Evolutionary conservation across 2,329 filamentous ascomycete species (phyloP).

Genomic region (Lasiodiplodia gonubiensis): DNA sequence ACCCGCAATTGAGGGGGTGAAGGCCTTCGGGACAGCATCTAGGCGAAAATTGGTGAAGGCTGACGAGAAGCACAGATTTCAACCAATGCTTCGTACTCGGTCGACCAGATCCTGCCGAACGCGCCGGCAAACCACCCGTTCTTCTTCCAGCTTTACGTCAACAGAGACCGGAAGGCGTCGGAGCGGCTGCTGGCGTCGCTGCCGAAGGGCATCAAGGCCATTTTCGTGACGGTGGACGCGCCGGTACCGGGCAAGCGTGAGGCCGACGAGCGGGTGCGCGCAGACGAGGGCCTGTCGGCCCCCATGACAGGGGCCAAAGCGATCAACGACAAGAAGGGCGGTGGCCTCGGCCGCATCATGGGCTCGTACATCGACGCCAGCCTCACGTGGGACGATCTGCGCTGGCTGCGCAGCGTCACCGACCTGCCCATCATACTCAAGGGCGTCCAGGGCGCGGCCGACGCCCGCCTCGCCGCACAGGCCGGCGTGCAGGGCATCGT

Average conservation of each 20-base stretch:
- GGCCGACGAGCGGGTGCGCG: constrained; percentile 53
- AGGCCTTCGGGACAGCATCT: not conserved
- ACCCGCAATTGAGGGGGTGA: not conserved
- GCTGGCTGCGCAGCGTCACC: constrained; percentile 44
- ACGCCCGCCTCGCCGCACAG: constrained; percentile 50
- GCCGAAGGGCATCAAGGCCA: constrained; percentile 55
- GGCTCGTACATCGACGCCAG: constrained; percentile 63
- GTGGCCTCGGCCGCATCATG: constrained; percentile 63
- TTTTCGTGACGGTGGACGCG: constrained; percentile 66
- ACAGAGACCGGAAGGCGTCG: constrained; percentile 60
- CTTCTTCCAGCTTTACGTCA: constrained; percentile 69
- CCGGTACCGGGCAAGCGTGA: constrained; percentile 63
- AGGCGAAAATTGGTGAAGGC: not conserved
- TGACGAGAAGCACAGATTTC: constrained; percentile 36
- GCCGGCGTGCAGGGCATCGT: constrained; percentile 54
- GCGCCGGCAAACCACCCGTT: constrained; percentile 39
- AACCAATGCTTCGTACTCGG: constrained; percentile 37
- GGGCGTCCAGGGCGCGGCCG: constrained; percentile 49
- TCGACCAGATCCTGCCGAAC: constrained; percentile 34
- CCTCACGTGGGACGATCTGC: constrained; percentile 55
- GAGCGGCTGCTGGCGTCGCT: constrained; percentile 56
- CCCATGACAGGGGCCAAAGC: constrained; percentile 59
- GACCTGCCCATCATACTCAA: constrained; percentile 48
- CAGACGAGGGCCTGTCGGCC: constrained; percentile 51
- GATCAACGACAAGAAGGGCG: constrained; percentile 61